Percentiles rank a stretch among this genome's conserved stretches.
phyloP scores from a whole-genome alignment of 441 rosid species.

The Adansonia madagascariensis region DNA sequence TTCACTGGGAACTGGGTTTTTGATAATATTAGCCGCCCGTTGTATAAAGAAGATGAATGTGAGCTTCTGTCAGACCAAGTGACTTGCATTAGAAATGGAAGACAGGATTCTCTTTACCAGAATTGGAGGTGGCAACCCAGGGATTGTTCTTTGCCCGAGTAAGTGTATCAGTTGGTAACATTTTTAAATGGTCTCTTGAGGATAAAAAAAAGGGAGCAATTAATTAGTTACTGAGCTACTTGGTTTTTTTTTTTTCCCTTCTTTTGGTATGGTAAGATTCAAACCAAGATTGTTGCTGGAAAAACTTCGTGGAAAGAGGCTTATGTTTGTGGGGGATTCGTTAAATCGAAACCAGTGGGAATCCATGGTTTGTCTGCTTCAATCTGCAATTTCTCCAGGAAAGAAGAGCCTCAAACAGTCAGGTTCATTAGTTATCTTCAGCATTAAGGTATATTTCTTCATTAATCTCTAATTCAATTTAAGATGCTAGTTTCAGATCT shows the following conservation, averaged over 20 bases:
- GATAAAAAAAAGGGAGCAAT: neutral
- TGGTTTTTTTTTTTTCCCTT: neutral
- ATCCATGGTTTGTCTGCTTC: constrained; percentile 86
- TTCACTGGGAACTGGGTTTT: constrained; percentile 62
- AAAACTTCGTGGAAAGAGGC: constrained; percentile 80
- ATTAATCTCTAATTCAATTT: no score
- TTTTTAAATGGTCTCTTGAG: neutral
- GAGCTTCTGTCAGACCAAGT: constrained; percentile 46
- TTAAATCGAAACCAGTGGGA: constrained; percentile 91
- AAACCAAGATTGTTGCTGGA: constrained; percentile 66
- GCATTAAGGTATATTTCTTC: constrained; percentile 52
- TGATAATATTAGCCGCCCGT: constrained; percentile 50
- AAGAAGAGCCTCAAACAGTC: constrained; percentile 69
- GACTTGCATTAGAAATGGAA: constrained; percentile 56
- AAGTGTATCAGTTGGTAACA: constrained; percentile 23
- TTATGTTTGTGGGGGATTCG: constrained; percentile 95
- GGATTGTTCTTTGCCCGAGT: constrained; percentile 60
- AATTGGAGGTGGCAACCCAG: constrained; percentile 67
- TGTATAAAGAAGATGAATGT: constrained; percentile 55
- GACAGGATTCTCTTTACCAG: constrained; percentile 52
- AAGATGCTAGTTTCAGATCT: neutral
- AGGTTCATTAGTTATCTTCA: constrained; percentile 64
- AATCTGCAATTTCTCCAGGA: constrained; percentile 67
- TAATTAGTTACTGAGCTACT: neutral
- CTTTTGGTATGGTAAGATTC: constrained; percentile 48